phyloP scores from a whole-genome alignment of 257 asterid genomes.

The Solanum bulbocastanum region DNA sequence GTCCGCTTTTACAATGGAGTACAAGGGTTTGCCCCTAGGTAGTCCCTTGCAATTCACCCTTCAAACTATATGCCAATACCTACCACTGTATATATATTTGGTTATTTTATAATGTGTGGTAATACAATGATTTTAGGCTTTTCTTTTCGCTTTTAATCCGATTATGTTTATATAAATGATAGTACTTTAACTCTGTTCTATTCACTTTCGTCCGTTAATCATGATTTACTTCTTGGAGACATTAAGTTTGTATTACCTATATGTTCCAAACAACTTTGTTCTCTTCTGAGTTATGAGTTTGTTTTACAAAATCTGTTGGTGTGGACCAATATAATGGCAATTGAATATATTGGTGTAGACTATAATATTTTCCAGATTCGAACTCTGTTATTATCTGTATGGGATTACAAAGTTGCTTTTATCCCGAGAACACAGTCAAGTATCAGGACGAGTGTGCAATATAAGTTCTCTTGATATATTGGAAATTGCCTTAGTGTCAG shows the following conservation, averaged over 20 bases:
- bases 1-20: slow-evolving; percentile 97
- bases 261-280: background rate
- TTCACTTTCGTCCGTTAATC: background rate
- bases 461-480: background rate
- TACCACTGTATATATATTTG: background rate
- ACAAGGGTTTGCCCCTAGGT: slow-evolving; percentile 94
- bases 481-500: background rate
- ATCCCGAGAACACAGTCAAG: background rate
- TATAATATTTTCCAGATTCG: background rate
- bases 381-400: background rate
- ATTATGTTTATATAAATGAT: background rate
- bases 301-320: background rate
- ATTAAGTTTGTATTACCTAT: background rate
- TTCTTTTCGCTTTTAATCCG: background rate
- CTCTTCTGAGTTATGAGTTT: background rate
- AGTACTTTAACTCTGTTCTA: background rate
- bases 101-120: background rate
- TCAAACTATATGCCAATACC: background rate
- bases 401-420: background rate
- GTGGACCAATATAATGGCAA: background rate
- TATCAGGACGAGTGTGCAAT: background rate
- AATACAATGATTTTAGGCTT: background rate
- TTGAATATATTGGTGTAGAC: background rate
- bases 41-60: background rate
- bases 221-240: background rate